Percentiles rank a stretch among this genome's conserved stretches.
Conservation (phyloP, 371 early-diverging fungal species). For the Mucor sp. region DNA sequence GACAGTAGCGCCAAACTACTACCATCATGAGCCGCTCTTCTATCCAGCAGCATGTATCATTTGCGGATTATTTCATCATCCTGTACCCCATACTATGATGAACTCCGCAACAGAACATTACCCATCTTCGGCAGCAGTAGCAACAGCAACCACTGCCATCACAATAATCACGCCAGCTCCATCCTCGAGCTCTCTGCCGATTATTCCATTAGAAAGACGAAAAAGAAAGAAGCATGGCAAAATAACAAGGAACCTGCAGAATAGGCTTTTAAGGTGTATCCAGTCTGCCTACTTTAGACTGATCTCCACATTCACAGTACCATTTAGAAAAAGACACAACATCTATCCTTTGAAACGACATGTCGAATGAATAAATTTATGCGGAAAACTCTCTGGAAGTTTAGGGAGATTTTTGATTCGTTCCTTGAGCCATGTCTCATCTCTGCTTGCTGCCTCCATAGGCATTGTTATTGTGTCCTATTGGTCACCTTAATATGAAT, state of each 20-base stretch:
- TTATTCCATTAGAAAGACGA: neutral
- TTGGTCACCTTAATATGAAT: neutral
- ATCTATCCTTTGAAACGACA: slow-evolving; percentile 5
- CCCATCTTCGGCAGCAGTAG: neutral
- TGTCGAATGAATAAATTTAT: neutral
- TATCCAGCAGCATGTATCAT: slow-evolving; percentile 19
- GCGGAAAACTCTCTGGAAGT: neutral
- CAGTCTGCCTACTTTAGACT: neutral
- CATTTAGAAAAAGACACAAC: slow-evolving; percentile 2
- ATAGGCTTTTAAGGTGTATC: neutral
- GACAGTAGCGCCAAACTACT: neutral
- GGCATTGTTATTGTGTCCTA: neutral
- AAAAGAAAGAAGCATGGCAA: neutral
- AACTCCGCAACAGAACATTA: neutral
- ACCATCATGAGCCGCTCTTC: slow-evolving; percentile 18
- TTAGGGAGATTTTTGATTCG: neutral
- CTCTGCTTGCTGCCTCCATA: neutral
- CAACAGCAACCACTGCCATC: neutral
- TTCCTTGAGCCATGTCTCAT: neutral
- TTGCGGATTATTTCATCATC: slow-evolving; percentile 16
- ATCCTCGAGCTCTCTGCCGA: neutral
- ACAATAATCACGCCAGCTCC: neutral
- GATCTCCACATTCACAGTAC: neutral
- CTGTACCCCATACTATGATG: slow-evolving; percentile 8
- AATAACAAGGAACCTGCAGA: neutral